Evolutionary conservation across 192 early-diverging fungal species (phyloP), one percentile per base, ranked within the genome.

Genomic region (Coemansia sp.): DNA sequence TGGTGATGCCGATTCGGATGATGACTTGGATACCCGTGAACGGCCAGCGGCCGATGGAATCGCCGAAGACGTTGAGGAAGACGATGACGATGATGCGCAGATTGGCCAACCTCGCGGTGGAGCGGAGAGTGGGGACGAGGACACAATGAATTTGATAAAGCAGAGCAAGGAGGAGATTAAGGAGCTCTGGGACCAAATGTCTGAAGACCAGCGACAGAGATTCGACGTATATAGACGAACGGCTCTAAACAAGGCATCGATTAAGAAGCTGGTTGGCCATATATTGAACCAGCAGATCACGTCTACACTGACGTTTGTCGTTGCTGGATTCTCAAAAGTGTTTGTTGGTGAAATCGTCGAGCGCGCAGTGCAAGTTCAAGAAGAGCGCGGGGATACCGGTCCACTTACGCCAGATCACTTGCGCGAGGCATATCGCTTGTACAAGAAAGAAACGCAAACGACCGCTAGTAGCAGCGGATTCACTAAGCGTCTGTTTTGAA

Each of bases 261-360:
- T 97, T 29, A 92, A 91, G 69, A 89, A 89, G 84, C 69, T 92
- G 8, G 87, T 89, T 1, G 85, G 84, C 59, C 82, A 85, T 37
- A 80, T 92, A 15, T 71, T 92, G n/a, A 90, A 91, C 69, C 90
- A 92, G 73, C 88, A 88, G 68, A 83, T 88, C 36, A 89, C 87
- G 11, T 82, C 82, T 32, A 93, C 88, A 8, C 84, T 90, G 81
- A 88, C 89, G 0, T 90, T 95, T 80, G 91, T 95, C 5, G 87
- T 95, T 1, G 92, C 92, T 46, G 94, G 95, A n/a, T 94, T 93
- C 58, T 84, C 89, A 19, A 97, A 97, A 65, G 89, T 97, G 6
- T 97, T 93, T 85, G 89, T 97, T 4, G 95, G 94, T 25, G 92
- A 96, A 73, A 90, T 97, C 64, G 85, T 93, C 15, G 95, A 97